A percentile compares a stretch with the other conserved stretches of the same genome.
These are phyloP conservation scores for Chaetomium fimeti DNA, from an alignment of 495 filamentous ascomycete species.

Conservation along the genomic window DNA sequence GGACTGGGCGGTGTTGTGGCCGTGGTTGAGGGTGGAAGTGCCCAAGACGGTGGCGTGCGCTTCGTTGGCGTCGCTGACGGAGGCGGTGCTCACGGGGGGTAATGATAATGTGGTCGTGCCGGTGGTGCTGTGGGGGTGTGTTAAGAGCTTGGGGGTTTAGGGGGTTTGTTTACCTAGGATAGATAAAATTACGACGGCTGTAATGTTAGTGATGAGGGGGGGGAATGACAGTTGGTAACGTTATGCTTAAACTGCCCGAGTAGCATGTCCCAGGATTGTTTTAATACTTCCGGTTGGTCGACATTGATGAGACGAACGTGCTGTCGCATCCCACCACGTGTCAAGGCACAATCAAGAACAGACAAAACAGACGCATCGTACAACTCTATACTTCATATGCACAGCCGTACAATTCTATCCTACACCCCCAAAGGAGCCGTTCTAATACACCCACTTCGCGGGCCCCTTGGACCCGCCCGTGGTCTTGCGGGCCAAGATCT, in stretches of 20 bases:
- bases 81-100: slow-evolving; percentile 92
- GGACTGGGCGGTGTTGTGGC: slow-evolving; percentile 15
- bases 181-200: background rate
- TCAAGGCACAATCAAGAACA: background rate
- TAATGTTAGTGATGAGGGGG: background rate
- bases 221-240: too few species aligned
- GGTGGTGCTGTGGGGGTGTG: slow-evolving; percentile 87
- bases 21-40: slow-evolving; percentile 43
- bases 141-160: slow-evolving; percentile 63
- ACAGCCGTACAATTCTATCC: slow-evolving; percentile 12
- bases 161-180: background rate
- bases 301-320: too few species aligned
- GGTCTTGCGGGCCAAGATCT: slow-evolving; percentile 57
- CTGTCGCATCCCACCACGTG: background rate
- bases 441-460: slow-evolving; percentile 40
- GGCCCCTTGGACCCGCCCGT: slow-evolving; percentile 32
- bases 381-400: background rate
- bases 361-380: slow-evolving; percentile 6
- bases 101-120: slow-evolving; percentile 99
- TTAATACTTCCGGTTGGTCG: too few species aligned
- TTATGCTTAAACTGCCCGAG: too few species aligned
- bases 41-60: slow-evolving; percentile 68
- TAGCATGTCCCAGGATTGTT: too few species aligned
- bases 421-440: background rate
- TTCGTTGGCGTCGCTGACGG: slow-evolving; percentile 80